A percentile compares a stretch with the other conserved stretches of the same genome.
phyloP scores from a whole-genome alignment of 495 filamentous ascomycete genomes.

The Neurospora tetrasperma region DNA sequence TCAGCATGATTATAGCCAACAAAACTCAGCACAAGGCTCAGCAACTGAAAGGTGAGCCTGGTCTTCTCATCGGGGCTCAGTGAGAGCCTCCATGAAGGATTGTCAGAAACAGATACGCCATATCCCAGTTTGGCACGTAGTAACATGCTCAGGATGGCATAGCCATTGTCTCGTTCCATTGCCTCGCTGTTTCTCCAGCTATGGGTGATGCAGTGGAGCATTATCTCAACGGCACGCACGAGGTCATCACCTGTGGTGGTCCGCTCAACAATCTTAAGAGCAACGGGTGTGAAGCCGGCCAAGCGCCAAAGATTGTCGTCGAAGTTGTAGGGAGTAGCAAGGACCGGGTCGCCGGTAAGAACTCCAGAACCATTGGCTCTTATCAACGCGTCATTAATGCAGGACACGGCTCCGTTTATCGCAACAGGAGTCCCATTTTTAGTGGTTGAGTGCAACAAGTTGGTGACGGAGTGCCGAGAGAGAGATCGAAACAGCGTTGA shows the following conservation, averaged over 20 bases:
- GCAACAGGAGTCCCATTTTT: conserved; percentile 68
- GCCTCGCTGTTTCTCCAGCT: conserved; percentile 98
- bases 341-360: conserved; percentile 74
- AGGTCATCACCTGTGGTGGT: conserved; percentile 57
- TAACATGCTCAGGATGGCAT: conserved; percentile 71
- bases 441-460: conserved; percentile 59
- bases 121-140: conserved; percentile 66
- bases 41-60: conserved; percentile 55
- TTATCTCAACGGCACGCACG: conserved; percentile 67
- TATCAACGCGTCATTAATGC: conserved; percentile 77
- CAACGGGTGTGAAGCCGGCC: conserved; percentile 75
- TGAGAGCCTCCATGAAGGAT: conserved; percentile 25
- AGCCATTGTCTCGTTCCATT: conserved; percentile 93
- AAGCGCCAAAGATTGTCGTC: conserved; percentile 91
- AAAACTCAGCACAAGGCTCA: conserved; percentile 70
- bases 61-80: conserved; percentile 48
- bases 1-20: conserved; percentile 72
- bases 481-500: conserved; percentile 65
- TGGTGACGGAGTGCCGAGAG: conserved; percentile 62
- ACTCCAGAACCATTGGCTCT: conserved; percentile 69
- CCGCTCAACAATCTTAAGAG: conserved; percentile 71
- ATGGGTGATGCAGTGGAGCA: conserved; percentile 72
- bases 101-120: conserved; percentile 31
- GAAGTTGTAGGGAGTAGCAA: conserved; percentile 66
- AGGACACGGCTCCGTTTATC: conserved; percentile 79